These are phyloP conservation scores for Lecanoromycetidae sp. DNA, from an alignment of 2,329 filamentous ascomycete genomes.

Conservation along the genomic window DNA sequence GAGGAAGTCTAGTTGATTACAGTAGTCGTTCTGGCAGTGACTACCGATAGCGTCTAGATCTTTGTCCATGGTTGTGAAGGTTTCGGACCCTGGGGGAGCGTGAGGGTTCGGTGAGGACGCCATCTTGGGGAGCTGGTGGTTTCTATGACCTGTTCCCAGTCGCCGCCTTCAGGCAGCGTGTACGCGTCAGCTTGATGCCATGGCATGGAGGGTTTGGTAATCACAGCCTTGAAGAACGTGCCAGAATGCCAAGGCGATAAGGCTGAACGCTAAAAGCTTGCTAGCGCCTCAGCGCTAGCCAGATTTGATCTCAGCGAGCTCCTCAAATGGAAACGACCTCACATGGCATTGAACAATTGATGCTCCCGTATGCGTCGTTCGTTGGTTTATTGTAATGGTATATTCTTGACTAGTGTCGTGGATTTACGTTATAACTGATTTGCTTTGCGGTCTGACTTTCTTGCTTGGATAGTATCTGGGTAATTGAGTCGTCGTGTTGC, in stretches of 20 bases:
- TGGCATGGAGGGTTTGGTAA: slow-evolving; percentile 1
- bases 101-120: slow-evolving; percentile 38
- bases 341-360: too few relatives aligned
- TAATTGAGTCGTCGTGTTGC: too few relatives aligned
- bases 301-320: background rate
- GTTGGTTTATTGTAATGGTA: too few relatives aligned
- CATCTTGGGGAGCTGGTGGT: slow-evolving; percentile 30
- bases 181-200: slow-evolving; percentile 15
- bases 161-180: slow-evolving; percentile 11
- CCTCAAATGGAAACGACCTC: background rate
- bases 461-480: too few relatives aligned
- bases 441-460: too few relatives aligned
- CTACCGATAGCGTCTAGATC: slow-evolving; percentile 78
- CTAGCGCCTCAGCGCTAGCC: background rate
- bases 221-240: slow-evolving; percentile 6
- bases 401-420: too few relatives aligned
- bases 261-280: slow-evolving; percentile 1
- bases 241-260: slow-evolving; percentile 3
- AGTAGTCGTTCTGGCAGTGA: slow-evolving; percentile 85
- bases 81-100: slow-evolving; percentile 33
- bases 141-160: background rate
- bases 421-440: too few relatives aligned
- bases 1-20: slow-evolving; percentile 89
- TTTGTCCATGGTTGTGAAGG: slow-evolving; percentile 61
- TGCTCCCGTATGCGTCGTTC: too few relatives aligned